Evolutionary conservation across 306 rosid genomes (phyloP).

Genomic region (Vigna mungo): DNA sequence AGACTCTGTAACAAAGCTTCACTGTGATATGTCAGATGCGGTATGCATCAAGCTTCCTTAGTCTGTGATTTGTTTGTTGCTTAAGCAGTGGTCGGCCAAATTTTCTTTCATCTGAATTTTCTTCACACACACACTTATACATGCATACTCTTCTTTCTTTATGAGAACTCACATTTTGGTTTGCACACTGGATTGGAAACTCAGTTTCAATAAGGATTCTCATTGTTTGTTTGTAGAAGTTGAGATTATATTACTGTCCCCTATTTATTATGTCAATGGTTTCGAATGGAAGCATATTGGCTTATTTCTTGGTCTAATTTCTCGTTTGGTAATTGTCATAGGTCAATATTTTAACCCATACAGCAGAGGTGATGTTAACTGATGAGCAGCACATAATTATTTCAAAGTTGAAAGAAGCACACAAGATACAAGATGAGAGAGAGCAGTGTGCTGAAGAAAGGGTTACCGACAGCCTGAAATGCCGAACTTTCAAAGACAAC

Average conservation of each 20-base stretch:
- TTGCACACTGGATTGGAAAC: constrained; percentile 33
- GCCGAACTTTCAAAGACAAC: constrained; percentile 29
- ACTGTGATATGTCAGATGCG: constrained; percentile 94
- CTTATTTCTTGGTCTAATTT: constrained; percentile 32
- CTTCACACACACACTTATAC: not conserved
- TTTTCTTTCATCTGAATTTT: constrained; percentile 24
- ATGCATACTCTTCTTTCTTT: constrained; percentile 11
- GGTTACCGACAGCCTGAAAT: constrained; percentile 12
- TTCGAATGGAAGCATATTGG: constrained; percentile 32
- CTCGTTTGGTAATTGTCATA: constrained; percentile 42
- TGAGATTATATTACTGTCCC: not conserved
- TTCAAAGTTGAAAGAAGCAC: constrained; percentile 65
- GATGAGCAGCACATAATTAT: constrained; percentile 55
- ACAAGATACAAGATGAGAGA: constrained; percentile 68
- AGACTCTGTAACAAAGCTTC: constrained; percentile 92
- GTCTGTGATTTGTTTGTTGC: constrained; percentile 31
- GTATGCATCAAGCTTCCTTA: constrained; percentile 59
- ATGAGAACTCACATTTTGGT: constrained; percentile 18
- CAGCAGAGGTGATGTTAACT: constrained; percentile 61
- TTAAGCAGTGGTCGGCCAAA: constrained; percentile 1
- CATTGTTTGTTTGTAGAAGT: constrained; percentile 9
- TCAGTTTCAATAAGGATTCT: not conserved
- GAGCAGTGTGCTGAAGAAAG: constrained; percentile 46
- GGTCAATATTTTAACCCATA: constrained; percentile 88
- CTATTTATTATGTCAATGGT: not conserved